These are phyloP conservation scores for Artemisia argyi DNA, from an alignment of 129 eudicot genomes.

Conservation along the genomic window DNA sequence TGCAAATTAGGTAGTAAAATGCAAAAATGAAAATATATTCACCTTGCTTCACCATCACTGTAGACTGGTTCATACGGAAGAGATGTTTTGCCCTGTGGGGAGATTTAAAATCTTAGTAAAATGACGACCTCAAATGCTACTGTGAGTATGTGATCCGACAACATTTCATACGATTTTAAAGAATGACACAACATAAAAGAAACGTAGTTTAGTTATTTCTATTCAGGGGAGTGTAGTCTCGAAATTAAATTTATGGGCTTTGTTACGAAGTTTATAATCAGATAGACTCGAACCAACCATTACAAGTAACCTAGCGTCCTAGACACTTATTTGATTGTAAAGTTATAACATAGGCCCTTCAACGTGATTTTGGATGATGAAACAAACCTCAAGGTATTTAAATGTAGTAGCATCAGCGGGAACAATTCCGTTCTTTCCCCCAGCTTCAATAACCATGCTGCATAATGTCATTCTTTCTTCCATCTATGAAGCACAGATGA, in stretches of 20 bases:
- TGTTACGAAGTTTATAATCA: too few relatives aligned
- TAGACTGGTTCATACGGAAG: slow-evolving; percentile 89
- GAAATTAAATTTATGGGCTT: too few relatives aligned
- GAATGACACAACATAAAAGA: too few relatives aligned
- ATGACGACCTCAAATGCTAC: not conserved
- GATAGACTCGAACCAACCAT: too few relatives aligned
- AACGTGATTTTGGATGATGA: not conserved
- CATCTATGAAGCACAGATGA: slow-evolving; percentile 49
- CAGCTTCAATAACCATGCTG: slow-evolving; percentile 99
- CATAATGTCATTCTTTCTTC: slow-evolving; percentile 99
- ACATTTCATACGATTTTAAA: too few relatives aligned
- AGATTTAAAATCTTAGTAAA: slow-evolving; percentile 12
- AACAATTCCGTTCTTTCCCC: slow-evolving; percentile 91
- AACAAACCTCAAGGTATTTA: slow-evolving; percentile 80
- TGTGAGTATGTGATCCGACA: too few relatives aligned
- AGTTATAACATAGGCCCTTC: too few relatives aligned
- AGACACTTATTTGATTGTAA: too few relatives aligned
- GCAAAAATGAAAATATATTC: not conserved
- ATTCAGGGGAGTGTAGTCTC: too few relatives aligned
- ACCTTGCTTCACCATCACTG: slow-evolving; percentile 91
- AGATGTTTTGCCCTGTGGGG: slow-evolving; percentile 70
- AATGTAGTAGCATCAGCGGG: slow-evolving; percentile 91
- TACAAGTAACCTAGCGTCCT: too few relatives aligned
- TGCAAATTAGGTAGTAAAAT: not conserved
- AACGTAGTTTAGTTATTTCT: too few relatives aligned